Base-by-base conservation (phyloP, 2,329 filamentous ascomycete species). In the Parastagonospora avenae region DNA sequence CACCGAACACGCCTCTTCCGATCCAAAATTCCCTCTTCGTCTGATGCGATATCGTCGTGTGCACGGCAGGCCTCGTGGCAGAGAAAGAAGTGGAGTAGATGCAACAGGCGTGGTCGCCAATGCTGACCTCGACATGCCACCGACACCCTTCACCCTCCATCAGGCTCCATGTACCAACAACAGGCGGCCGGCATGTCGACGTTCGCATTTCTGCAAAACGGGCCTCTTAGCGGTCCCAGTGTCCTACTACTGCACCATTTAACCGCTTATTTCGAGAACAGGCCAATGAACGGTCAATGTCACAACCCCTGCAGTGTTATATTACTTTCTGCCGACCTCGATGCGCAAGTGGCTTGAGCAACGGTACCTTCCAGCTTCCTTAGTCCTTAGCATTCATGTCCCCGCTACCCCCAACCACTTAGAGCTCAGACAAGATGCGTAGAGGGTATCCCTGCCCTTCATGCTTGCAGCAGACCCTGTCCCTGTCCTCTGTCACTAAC, bases 251-350 rank as follows among this genome's bases (percentile, higher is more conserved):
- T 57, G 63, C 66, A 60, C 52, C 58, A 70, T 70, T 71, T 66
- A 68, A 60, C 70, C 68, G 63, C 68, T 63, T 66, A 65, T 70
- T 70, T 55, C 36, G 42, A 27, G 19, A 31, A 27, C 8, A 12
- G 48, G 46, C 70, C 67, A 72, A 66, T 71, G 62, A 67, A 8
- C 44, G 35, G 8, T 19, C 11, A 12, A 35, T 16, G 42, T 40
- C 54, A 48, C 46, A 15, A 48, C 55, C 64, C 67, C 67, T 71
- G 67, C 55, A 52, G 53, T 61, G 55, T 65, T 66, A 66, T 62
- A 63, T 69, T 67, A 63, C 57, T 57, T 56, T 63, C 59, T 55
- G 60, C 66, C 68, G 54, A 58, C 57, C 52, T 62, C 61, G 59
- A 55, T 61, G 57, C 54, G 63, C 48, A 67, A 42, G 50, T 67